These are phyloP conservation scores for Plasmopara muralis DNA, from an alignment of 352 stramenopile species.

Conservation along the genomic window DNA sequence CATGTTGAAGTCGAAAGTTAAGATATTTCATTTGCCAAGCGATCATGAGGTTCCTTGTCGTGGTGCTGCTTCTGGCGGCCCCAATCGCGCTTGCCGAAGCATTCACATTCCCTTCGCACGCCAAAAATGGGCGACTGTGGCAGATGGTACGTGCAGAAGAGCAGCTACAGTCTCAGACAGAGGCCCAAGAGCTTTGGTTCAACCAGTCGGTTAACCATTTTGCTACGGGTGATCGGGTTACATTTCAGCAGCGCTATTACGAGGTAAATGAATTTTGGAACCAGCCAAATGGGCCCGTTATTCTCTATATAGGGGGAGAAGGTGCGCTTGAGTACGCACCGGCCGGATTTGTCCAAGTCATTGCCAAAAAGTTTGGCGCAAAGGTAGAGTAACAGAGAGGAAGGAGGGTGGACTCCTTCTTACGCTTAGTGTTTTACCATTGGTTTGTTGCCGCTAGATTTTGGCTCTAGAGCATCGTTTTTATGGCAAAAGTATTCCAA, in stretches of 20 bases:
- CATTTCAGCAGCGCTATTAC: conserved; percentile 77
- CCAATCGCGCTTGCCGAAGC: conserved; percentile 3
- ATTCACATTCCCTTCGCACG: conserved; percentile 31
- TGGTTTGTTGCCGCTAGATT: conserved; percentile 31
- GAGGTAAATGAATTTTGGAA: conserved; percentile 58
- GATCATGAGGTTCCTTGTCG: conserved; percentile 14
- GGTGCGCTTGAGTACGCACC: conserved; percentile 53
- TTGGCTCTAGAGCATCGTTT: conserved; percentile 84
- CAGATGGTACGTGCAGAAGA: conserved; percentile 44
- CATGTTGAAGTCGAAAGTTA: not conserved
- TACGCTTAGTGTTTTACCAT: not conserved
- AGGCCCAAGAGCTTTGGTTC: conserved; percentile 53
- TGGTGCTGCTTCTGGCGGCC: conserved; percentile 13
- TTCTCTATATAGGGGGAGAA: conserved; percentile 85
- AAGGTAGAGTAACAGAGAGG: conserved; percentile 30
- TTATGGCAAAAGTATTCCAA: conserved; percentile 82
- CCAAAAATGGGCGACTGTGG: conserved; percentile 46
- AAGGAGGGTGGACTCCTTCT: too few relatives aligned
- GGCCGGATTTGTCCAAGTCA: conserved; percentile 55
- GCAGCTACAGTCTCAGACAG: conserved; percentile 33
- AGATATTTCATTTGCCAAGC: not conserved
- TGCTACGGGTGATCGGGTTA: conserved; percentile 18
- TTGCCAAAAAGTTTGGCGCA: conserved; percentile 68
- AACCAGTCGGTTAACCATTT: conserved; percentile 68
- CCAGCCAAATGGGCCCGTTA: conserved; percentile 47